Percentiles rank a stretch among this genome's conserved stretches.
Conservation (phyloP, 345 rosid genomes). For the Corchorus olitorius region DNA sequence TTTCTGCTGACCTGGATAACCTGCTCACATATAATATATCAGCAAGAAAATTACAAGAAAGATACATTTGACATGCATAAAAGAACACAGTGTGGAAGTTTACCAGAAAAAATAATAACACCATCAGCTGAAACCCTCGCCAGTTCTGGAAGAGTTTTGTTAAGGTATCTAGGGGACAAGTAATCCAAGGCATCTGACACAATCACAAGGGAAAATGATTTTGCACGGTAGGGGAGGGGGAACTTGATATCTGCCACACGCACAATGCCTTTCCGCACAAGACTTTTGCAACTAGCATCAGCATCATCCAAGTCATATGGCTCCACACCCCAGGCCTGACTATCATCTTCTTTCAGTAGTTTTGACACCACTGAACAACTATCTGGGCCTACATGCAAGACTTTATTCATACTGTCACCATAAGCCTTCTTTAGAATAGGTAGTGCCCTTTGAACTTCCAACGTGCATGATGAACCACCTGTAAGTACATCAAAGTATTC, state of each 20-base stretch:
- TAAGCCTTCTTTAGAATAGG: conserved; percentile 65
- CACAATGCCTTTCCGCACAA: conserved; percentile 59
- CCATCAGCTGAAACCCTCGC: conserved; percentile 65
- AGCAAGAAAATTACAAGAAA: background rate
- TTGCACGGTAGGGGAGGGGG: conserved; percentile 62
- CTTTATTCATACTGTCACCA: conserved; percentile 66
- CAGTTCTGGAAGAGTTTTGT: conserved; percentile 65
- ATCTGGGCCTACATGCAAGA: conserved; percentile 69
- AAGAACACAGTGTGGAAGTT: background rate
- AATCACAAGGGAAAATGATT: conserved; percentile 67
- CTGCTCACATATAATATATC: conserved; percentile 30
- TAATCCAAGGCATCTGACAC: conserved; percentile 76
- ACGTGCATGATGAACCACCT: conserved; percentile 63
- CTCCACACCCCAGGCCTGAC: conserved; percentile 67
- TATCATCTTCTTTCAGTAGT: conserved; percentile 61
- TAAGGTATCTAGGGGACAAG: conserved; percentile 70
- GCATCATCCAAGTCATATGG: conserved; percentile 74
- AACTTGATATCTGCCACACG: conserved; percentile 67
- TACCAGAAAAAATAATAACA: conserved; percentile 62
- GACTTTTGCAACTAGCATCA: conserved; percentile 49
- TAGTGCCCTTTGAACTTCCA: conserved; percentile 53
- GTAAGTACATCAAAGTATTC: conserved; percentile 16
- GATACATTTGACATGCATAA: conserved; percentile 3
- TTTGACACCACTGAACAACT: conserved; percentile 65
- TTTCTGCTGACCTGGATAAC: conserved; percentile 62